Percentiles rank a stretch among this genome's conserved stretches.
Conservation (phyloP, 495 filamentous ascomycete genomes). For the Pyronema omphalodes region DNA sequence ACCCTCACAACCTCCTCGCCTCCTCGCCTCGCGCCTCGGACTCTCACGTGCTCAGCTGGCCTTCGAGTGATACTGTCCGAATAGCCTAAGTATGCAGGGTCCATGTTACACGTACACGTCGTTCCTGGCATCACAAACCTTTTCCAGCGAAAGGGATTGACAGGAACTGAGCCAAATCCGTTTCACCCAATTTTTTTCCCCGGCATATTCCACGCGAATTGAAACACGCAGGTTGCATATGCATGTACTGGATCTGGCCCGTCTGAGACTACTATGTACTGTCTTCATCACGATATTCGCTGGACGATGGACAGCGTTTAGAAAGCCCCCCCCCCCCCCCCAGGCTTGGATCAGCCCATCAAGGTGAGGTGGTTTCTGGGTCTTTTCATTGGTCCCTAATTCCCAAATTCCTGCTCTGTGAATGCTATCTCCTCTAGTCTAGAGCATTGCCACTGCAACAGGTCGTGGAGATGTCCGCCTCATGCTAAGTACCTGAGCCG, state of each 20-base stretch:
- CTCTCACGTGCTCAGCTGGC: neutral
- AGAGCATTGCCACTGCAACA: no score
- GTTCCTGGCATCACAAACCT: slow-evolving; percentile 11
- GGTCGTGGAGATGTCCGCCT: no score
- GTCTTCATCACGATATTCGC: slow-evolving; percentile 4
- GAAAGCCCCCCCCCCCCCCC: no score
- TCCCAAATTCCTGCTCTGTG: no score
- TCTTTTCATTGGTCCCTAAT: no score
- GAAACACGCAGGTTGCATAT: slow-evolving; percentile 3
- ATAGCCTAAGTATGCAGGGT: slow-evolving; percentile 15
- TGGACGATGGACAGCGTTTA: slow-evolving; percentile 1
- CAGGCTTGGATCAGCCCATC: no score
- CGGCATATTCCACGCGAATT: neutral
- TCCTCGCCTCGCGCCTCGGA: no score
- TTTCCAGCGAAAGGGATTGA: neutral
- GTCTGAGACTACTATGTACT: slow-evolving; percentile 1
- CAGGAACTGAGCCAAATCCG: neutral
- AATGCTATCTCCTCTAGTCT: no score
- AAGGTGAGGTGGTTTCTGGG: no score
- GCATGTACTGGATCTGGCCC: neutral
- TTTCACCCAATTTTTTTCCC: neutral
- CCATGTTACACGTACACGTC: slow-evolving; percentile 19
- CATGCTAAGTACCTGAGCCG: no score
- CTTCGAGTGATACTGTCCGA: neutral
- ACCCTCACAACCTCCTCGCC: neutral